Evolutionary conservation across 2,329 filamentous ascomycete species (phyloP).

Genomic region (Ascosphaera apis): DNA sequence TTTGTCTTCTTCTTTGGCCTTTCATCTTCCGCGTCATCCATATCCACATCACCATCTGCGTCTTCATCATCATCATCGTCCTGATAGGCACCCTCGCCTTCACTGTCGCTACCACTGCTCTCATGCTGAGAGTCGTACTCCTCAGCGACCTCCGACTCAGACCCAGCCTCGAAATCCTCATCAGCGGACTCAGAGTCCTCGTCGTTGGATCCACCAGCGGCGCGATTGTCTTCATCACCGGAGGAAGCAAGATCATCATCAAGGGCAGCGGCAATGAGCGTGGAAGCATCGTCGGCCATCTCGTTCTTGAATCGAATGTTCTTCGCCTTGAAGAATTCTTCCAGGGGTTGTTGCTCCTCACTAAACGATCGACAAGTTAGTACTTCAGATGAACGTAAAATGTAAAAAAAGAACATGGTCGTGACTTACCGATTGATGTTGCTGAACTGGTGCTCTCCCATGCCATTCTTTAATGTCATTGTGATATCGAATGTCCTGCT

Average conservation of each 20-base stretch:
- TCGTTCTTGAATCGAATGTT: constrained; percentile 93
- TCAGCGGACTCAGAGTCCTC: constrained; percentile 91
- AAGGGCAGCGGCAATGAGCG: constrained; percentile 54
- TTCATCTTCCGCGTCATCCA: constrained; percentile 25
- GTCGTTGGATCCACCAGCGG: constrained; percentile 74
- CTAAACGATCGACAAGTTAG: constrained; percentile 11
- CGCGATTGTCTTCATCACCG: constrained; percentile 53
- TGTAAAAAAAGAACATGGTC: too few relatives aligned
- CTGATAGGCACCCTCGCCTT: constrained; percentile 36
- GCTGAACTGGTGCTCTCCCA: constrained; percentile 82
- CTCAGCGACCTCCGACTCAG: constrained; percentile 86
- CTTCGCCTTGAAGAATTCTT: constrained; percentile 93
- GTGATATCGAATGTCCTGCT: constrained; percentile 95
- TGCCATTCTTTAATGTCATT: constrained; percentile 68
- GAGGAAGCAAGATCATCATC: constrained; percentile 63
- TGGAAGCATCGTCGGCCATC: constrained; percentile 68
- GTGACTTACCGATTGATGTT: constrained; percentile 66
- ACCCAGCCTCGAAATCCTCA: constrained; percentile 84
- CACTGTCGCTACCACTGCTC: constrained; percentile 50
- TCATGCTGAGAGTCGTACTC: constrained; percentile 86
- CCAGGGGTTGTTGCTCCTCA: constrained; percentile 89
- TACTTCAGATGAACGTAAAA: too few relatives aligned
- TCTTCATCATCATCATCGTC: constrained; percentile 27
- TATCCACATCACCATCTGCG: constrained; percentile 18
- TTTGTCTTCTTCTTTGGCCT: constrained; percentile 44